Evolutionary conservation across 1,284 basidiomycete species (phyloP), one percentile per base, ranked within the genome.

Genomic region (Cutaneotrichosporon sp.): DNA sequence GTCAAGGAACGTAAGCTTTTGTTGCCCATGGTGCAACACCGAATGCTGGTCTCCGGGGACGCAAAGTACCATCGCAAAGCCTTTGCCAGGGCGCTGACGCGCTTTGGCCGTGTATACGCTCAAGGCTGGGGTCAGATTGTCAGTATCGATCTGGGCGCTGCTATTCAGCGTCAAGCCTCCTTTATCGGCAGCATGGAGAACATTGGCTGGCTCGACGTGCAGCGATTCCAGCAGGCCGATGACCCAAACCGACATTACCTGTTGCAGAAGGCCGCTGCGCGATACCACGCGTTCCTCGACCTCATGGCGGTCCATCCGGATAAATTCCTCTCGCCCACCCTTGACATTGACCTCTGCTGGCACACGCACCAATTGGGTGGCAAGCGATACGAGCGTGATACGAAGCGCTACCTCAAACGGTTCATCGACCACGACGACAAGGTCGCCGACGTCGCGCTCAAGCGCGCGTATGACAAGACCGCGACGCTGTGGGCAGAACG

Each of bases 261-360:
- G 7, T 47, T 72, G 18, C 60, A 67, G 37, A 64, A 67, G 23
- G 57, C 59, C 10, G 60, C 62, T 3, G 69, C 70, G 3, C 45
- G 70, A 41, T 66, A 74, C 63, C 63, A 71, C 44, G 69, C 69
- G 9, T 71, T 68, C 59, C 59, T 71, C 15, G 66, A 71, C 46
- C 52, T 71, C 26, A 63, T 66, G 60, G n/a, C 55, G 3, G 62
- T 51, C 26, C n/a, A 54, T 45, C 46, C 22, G 1, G 48, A 40
- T 2, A 23, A 46, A 14, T 64, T 67, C 47, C 54, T 67, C 23
- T 61, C 63, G 1, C 57, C 57, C 13, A 61, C 65, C 4, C 52
- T 69, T 20, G 72, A 74, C 54, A 73, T 75, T 46, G 73, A 75
- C 50, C 60, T 74, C 14, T 63, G 66, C 3, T 74, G 73, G 73